Percentiles rank a stretch among this genome's conserved stretches.
Conservation (phyloP, 1,284 basidiomycete species). For the Fomes fomentarius region DNA sequence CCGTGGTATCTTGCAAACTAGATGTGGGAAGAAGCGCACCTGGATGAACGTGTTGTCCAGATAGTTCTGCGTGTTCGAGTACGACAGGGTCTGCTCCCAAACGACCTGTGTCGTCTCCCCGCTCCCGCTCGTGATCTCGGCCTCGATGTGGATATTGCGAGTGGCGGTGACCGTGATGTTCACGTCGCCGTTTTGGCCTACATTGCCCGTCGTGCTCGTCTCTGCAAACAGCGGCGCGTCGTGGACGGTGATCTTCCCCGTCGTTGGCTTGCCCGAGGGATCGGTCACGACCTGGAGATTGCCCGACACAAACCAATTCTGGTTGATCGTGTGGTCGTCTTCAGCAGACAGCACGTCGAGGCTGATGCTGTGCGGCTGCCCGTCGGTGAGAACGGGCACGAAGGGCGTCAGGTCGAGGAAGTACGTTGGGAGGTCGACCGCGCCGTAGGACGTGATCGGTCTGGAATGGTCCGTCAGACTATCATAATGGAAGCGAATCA, state of each 20-base stretch:
- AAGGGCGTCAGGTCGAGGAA: constrained; percentile 82
- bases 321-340: constrained; percentile 61
- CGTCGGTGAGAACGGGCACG: constrained; percentile 71
- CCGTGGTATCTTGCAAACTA: no score
- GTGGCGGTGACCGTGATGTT: constrained; percentile 59
- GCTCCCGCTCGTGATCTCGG: constrained; percentile 60
- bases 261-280: constrained; percentile 62
- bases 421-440: constrained; percentile 79
- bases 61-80: constrained; percentile 58
- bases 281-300: constrained; percentile 72
- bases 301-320: constrained; percentile 81
- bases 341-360: constrained; percentile 78
- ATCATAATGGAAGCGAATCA: neutral
- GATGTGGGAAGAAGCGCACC: constrained; percentile 36
- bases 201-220: constrained; percentile 50
- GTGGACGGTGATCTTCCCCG: constrained; percentile 65
- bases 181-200: constrained; percentile 45
- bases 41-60: constrained; percentile 50
- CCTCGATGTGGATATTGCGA: constrained; percentile 56
- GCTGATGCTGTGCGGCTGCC: constrained; percentile 65
- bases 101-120: constrained; percentile 54
- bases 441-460: constrained; percentile 79
- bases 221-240: constrained; percentile 58
- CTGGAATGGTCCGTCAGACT: constrained; percentile 40
- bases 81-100: constrained; percentile 56